Conservation (phyloP, 208 protist species). For the Lotmaria passim region DNA sequence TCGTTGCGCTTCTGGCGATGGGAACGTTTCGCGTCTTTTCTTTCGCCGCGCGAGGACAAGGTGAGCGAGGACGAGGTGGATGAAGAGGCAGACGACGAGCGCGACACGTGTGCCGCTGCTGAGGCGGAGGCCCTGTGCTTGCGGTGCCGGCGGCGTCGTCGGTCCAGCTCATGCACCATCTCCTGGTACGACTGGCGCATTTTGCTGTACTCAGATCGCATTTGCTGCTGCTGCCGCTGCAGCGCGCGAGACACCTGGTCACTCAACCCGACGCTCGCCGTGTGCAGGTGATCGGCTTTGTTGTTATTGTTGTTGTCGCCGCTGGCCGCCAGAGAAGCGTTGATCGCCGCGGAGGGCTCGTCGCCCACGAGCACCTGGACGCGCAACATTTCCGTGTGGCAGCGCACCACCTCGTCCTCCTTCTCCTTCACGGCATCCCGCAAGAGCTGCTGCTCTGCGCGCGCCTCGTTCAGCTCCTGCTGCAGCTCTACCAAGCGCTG, state of each 20-base stretch:
- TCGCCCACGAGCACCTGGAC: conserved; percentile 40
- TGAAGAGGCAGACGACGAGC: conserved; percentile 10
- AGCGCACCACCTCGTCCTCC: conserved; percentile 74
- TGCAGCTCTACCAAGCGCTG: conserved; percentile 64
- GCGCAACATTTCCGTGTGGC: conserved; percentile 76
- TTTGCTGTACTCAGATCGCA: conserved; percentile 46
- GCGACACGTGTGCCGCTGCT: not conserved
- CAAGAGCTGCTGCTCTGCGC: conserved; percentile 49
- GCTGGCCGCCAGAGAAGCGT: not conserved
- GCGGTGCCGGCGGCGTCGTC: conserved; percentile 25
- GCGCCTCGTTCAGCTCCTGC: conserved; percentile 56
- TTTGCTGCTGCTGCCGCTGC: conserved; percentile 37
- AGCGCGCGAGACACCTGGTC: conserved; percentile 34
- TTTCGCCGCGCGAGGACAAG: not conserved
- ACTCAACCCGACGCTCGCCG: conserved; percentile 13
- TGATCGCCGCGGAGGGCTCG: conserved; percentile 11
- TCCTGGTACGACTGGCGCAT: conserved; percentile 58
- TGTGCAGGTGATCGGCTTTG: not conserved
- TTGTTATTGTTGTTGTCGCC: too few relatives aligned
- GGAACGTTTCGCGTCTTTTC: not conserved
- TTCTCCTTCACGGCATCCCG: conserved; percentile 59
- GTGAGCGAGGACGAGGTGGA: conserved; percentile 23
- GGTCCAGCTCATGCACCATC: conserved; percentile 51
- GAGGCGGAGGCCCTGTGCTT: conserved; percentile 11
- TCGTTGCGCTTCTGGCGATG: not conserved